phyloP scores from a whole-genome alignment of 768 basidiomycete genomes.

The Rhodotorula kratochvilovae region DNA sequence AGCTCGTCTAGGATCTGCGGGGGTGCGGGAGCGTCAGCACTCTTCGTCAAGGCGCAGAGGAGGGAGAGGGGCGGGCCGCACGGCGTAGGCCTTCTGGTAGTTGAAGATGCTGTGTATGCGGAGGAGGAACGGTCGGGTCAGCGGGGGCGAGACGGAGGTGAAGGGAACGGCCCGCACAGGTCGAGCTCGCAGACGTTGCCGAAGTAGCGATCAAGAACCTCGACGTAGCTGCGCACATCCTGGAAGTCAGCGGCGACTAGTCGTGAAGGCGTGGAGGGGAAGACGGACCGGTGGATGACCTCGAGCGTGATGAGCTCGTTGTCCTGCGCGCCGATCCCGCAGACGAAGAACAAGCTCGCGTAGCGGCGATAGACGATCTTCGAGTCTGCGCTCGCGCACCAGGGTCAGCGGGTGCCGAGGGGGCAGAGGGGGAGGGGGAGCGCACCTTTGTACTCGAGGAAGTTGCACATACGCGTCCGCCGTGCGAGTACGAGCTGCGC shows the following conservation, averaged over 20 bases:
- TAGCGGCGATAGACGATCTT: conserved; percentile 94
- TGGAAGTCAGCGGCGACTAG: background rate
- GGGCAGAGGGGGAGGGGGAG: background rate
- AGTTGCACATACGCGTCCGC: conserved; percentile 87
- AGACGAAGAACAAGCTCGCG: conserved; percentile 91
- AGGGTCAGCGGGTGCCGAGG: background rate
- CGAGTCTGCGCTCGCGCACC: conserved; percentile 53
- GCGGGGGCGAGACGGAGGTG: background rate
- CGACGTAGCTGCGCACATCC: conserved; percentile 46
- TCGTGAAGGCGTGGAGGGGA: background rate
- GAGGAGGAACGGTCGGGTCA: background rate
- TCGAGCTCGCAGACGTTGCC: conserved; percentile 86
- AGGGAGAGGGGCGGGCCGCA: conserved; percentile 38
- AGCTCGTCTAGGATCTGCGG: conserved; percentile 75
- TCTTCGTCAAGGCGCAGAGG: background rate
- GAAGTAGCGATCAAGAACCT: conserved; percentile 74
- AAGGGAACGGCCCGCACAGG: conserved; percentile 56
- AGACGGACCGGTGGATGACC: conserved; percentile 85
- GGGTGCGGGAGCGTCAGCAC: background rate
- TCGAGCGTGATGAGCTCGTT: conserved; percentile 90
- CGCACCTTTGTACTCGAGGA: conserved; percentile 91
- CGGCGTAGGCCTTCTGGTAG: conserved; percentile 92
- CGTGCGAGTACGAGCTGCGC: conserved; percentile 80
- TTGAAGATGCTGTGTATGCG: conserved; percentile 87
- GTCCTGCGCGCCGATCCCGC: conserved; percentile 72